Base-by-base conservation (phyloP, 768 basidiomycete genomes). In the Plicaturopsis crispa region DNA sequence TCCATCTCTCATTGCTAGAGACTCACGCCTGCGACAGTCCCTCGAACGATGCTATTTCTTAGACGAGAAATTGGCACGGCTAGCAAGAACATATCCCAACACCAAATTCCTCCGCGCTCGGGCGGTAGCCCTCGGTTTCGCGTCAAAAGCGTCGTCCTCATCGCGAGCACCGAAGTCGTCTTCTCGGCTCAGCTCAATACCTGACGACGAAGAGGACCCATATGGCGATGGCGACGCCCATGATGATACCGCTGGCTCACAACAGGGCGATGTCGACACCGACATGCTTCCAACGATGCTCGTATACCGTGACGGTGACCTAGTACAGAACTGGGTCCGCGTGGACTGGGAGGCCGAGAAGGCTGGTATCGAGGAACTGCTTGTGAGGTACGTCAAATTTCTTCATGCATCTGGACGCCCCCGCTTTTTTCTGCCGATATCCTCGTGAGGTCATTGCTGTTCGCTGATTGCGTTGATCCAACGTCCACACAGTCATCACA, bases 321-420 rank as follows among this genome's bases (percentile, higher is more conserved):
- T 90, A n/a, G 75, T 87, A n/a, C 74, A 86, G 49, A 85, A 84
- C 35, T 90, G 87, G 87, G 82, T 90, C 6, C 69, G 87, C 18
- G 85, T 89, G 4, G 86, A 90, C 54, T 89, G 85, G 87, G 85
- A 86, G 55, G 84, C 81, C 0, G 79, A 78, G 10, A 51, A 61
- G 23, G 70, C 69, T n/a, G 82, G 78, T 18, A 51, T 88, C 0
- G 80, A 84, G 45, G 82, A 84, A 31, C 60, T 84, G 5, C 64
- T 88, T 12, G 65, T 70, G 49, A 75, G 67, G 84, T 85, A 43
- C 39, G 72, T 45, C 51, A 18, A 35, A 17, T 26, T 19, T 45
- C 38, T 12, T 42, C 39, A 17, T 5, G 34, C 36, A 12, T 8
- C 45, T 38, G 17, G 26, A 28, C 14, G 8, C 14, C 10, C 26